Conservation (phyloP, 805 yeast genomes). For the Tetrapisispora nanseiensis region DNA sequence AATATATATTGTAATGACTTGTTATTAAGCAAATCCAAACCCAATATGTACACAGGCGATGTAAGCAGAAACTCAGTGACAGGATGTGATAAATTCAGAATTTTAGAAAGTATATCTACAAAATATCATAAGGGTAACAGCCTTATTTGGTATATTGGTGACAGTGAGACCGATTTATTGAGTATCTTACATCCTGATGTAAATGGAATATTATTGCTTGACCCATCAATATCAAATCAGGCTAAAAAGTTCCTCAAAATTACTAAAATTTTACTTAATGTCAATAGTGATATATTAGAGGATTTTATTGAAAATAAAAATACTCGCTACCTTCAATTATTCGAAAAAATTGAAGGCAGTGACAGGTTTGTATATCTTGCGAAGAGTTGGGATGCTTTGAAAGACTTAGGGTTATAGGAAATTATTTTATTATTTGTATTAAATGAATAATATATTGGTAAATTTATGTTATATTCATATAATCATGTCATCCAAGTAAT, state of each 20-base stretch:
- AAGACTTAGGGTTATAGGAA: background rate
- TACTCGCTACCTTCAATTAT: background rate
- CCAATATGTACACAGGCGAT: constrained; percentile 14
- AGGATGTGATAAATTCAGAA: constrained; percentile 22
- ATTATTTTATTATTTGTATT: background rate
- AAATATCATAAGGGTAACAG: background rate
- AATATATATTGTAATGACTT: constrained; percentile 21
- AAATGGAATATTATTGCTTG: constrained; percentile 16
- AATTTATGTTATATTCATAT: background rate
- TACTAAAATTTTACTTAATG: background rate
- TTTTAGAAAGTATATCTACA: background rate
- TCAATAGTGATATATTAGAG: background rate
- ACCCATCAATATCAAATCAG: constrained; percentile 1
- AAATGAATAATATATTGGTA: background rate
- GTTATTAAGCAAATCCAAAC: constrained; percentile 1
- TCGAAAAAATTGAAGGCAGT: background rate
- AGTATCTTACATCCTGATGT: constrained; percentile 20
- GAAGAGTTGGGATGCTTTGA: constrained; percentile 1
- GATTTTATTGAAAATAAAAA: background rate
- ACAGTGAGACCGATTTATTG: constrained; percentile 27
- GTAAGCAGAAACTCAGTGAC: constrained; percentile 18
- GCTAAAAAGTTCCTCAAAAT: background rate
- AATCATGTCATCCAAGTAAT: too few species aligned
- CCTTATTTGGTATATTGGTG: constrained; percentile 25
- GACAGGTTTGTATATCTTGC: background rate